Conservation (phyloP, 805 yeast species). For the Kodamaea kaohsiungensis region DNA sequence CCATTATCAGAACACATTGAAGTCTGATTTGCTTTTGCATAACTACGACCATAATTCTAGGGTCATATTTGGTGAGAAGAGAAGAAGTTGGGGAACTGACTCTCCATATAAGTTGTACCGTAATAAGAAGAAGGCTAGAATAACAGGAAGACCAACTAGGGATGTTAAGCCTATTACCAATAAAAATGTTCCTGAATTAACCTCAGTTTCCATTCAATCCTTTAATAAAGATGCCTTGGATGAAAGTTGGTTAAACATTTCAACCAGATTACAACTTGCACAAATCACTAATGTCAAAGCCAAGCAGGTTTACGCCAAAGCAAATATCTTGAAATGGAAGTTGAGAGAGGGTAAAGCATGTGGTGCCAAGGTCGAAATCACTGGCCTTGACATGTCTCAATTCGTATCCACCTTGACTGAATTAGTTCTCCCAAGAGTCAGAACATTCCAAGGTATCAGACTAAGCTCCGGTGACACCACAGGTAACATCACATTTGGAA, state of each 20-base stretch:
- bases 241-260: slow-evolving; percentile 69
- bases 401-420: slow-evolving; percentile 86
- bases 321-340: slow-evolving; percentile 84
- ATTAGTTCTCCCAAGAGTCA: slow-evolving; percentile 87
- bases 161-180: slow-evolving; percentile 68
- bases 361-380: slow-evolving; percentile 82
- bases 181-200: slow-evolving; percentile 70
- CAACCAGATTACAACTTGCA: slow-evolving; percentile 78
- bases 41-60: slow-evolving; percentile 68
- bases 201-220: slow-evolving; percentile 70
- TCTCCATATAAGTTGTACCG: slow-evolving; percentile 90
- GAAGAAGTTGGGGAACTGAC: slow-evolving; percentile 81
- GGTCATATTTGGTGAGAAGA: slow-evolving; percentile 61
- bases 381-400: slow-evolving; percentile 82
- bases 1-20: slow-evolving; percentile 72
- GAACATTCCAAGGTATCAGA: slow-evolving; percentile 80
- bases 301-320: slow-evolving; percentile 64
- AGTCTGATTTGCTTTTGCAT: slow-evolving; percentile 75
- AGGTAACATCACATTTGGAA: slow-evolving; percentile 86
- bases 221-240: slow-evolving; percentile 72
- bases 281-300: slow-evolving; percentile 95
- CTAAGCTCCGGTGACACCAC: slow-evolving; percentile 76
- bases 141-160: slow-evolving; percentile 71
- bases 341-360: slow-evolving; percentile 84
- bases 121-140: slow-evolving; percentile 72